phyloP scores from a whole-genome alignment of 2,329 filamentous ascomycete genomes.

The Dendrostoma leiphaemia region DNA sequence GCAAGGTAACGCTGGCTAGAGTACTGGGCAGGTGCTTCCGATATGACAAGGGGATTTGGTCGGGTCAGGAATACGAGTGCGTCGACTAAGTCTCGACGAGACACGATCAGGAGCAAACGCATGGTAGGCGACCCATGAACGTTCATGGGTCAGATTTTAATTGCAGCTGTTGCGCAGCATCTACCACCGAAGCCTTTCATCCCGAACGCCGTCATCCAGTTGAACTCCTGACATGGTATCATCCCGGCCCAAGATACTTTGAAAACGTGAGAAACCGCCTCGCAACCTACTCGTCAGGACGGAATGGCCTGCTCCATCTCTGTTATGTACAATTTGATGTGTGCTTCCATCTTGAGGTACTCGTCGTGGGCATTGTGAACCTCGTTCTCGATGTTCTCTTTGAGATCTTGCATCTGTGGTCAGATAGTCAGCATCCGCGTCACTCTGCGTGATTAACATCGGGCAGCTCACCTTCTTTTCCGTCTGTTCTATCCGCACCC shows the following conservation, averaged over 20 bases:
- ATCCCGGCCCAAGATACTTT: constrained; percentile 21
- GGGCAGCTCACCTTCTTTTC: constrained; percentile 81
- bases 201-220: neutral
- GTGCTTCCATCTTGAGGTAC: constrained; percentile 95
- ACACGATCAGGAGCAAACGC: neutral
- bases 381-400: constrained; percentile 95
- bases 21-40: constrained; percentile 67
- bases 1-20: constrained; percentile 54
- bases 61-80: constrained; percentile 11
- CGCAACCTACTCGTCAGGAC: constrained; percentile 12
- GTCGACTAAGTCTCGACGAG: neutral
- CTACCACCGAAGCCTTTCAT: neutral
- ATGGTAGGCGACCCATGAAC: neutral
- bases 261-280: constrained; percentile 17
- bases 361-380: constrained; percentile 87
- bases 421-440: constrained; percentile 22
- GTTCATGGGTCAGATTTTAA: neutral
- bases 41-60: constrained; percentile 42
- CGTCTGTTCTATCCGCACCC: constrained; percentile 94
- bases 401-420: constrained; percentile 87
- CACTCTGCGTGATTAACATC: neutral
- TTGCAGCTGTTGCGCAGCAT: constrained; percentile 8
- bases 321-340: constrained; percentile 96
- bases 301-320: constrained; percentile 93
- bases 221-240: constrained; percentile 20